These are phyloP conservation scores for Hyphochytrium catenoides DNA, from an alignment of 352 stramenopile species.

Conservation along the genomic window DNA sequence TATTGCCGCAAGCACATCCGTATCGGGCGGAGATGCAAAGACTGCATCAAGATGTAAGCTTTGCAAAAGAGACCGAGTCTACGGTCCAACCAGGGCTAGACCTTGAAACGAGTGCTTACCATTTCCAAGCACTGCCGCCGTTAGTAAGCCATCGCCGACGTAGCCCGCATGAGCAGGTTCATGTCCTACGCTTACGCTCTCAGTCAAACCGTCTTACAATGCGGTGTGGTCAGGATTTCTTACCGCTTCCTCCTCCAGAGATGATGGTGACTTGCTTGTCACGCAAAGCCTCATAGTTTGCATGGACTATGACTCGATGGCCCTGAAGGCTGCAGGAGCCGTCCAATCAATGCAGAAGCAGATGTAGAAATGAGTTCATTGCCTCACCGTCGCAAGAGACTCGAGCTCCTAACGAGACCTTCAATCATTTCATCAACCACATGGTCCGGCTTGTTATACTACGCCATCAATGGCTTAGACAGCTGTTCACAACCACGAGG, in stretches of 20 bases:
- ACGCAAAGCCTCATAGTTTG: conserved; percentile 29
- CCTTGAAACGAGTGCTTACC: conserved; percentile 3
- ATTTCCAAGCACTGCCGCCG: conserved; percentile 78
- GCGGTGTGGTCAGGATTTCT: too few relatives aligned
- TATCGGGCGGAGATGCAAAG: conserved; percentile 81
- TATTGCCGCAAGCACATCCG: conserved; percentile 84
- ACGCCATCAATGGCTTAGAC: too few relatives aligned
- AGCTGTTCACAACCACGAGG: too few relatives aligned
- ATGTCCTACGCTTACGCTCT: conserved; percentile 65
- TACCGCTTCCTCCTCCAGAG: conserved; percentile 38
- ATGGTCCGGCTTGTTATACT: conserved; percentile 1
- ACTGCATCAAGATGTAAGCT: conserved; percentile 30
- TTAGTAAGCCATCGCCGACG: conserved; percentile 87
- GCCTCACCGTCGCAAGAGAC: conserved; percentile 35
- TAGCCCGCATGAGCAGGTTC: conserved; percentile 89
- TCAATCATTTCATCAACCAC: conserved; percentile 46
- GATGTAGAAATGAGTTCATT: too few relatives aligned
- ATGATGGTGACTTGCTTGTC: conserved; percentile 42
- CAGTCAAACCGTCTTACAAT: too few relatives aligned
- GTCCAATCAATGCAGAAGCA: too few relatives aligned
- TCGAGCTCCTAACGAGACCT: conserved; percentile 28
- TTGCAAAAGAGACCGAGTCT: background rate
- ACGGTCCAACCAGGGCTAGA: background rate
- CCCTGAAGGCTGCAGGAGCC: conserved; percentile 23
- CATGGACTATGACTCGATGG: conserved; percentile 38